Conservation (phyloP, 2,329 filamentous ascomycete genomes). For the Passalora sequoiae region DNA sequence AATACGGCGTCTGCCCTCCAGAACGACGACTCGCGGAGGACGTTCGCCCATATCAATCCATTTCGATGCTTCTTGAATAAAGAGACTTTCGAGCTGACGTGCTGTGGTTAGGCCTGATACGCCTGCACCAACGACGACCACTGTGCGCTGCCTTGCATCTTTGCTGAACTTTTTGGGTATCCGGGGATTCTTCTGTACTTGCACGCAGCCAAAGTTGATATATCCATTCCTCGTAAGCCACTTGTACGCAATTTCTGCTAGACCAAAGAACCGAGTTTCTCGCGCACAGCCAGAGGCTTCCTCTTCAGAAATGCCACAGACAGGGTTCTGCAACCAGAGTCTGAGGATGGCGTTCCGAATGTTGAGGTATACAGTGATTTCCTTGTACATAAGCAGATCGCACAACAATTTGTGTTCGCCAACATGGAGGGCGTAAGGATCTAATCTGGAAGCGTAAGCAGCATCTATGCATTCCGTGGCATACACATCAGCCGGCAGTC, state of each 20-base stretch:
- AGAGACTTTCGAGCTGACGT: slow-evolving; percentile 81
- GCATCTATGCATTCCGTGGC: slow-evolving; percentile 87
- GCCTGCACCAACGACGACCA: slow-evolving; percentile 88
- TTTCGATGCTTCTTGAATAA: slow-evolving; percentile 68
- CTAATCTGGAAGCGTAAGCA: slow-evolving; percentile 81
- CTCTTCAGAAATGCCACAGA: slow-evolving; percentile 72
- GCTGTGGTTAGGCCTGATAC: slow-evolving; percentile 90
- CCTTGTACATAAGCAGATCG: slow-evolving; percentile 74
- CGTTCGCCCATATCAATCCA: slow-evolving; percentile 62
- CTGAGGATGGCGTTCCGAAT: slow-evolving; percentile 91
- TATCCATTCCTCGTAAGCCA: slow-evolving; percentile 89
- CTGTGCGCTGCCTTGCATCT: slow-evolving; percentile 59
- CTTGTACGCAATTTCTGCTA: slow-evolving; percentile 82
- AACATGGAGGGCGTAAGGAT: slow-evolving; percentile 79
- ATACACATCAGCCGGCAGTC: slow-evolving; percentile 69
- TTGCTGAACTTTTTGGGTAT: slow-evolving; percentile 31
- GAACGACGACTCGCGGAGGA: slow-evolving; percentile 67
- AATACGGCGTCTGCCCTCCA: slow-evolving; percentile 82
- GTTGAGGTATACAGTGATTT: slow-evolving; percentile 93
- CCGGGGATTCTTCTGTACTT: slow-evolving; percentile 49
- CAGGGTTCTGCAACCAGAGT: slow-evolving; percentile 81
- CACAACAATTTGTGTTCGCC: slow-evolving; percentile 78
- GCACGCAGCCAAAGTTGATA: slow-evolving; percentile 92
- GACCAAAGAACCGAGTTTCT: slow-evolving; percentile 81
- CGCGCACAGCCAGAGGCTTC: slow-evolving; percentile 88